These are phyloP conservation scores for Musa troglodytarum DNA, from an alignment of 176 grass and related monocot species.

Conservation along the genomic window DNA sequence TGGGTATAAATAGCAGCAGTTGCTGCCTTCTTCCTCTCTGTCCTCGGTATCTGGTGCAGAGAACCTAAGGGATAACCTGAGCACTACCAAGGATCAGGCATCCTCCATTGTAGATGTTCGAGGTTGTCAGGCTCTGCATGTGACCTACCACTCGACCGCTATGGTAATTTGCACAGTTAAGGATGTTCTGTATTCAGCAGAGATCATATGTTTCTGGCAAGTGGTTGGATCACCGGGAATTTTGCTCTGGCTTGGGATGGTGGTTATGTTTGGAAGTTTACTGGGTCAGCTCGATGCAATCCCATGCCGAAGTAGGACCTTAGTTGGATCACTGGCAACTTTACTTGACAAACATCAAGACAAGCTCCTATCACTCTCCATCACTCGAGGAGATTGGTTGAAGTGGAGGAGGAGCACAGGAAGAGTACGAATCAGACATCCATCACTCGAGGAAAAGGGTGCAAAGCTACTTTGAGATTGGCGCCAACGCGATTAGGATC, in stretches of 20 bases:
- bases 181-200: not conserved
- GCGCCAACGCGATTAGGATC: no score
- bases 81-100: not conserved
- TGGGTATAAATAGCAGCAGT: no score
- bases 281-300: not conserved
- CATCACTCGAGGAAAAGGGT: no score
- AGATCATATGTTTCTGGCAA: not conserved
- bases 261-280: constrained; percentile 1
- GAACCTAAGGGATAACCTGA: not conserved
- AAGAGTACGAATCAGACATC: no score
- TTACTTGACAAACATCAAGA: no score
- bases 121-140: not conserved
- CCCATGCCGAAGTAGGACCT: no score
- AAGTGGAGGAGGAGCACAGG: no score
- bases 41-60: not conserved
- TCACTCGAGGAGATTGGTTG: no score
- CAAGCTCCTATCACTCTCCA: no score
- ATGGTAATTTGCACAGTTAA: not conserved
- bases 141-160: not conserved
- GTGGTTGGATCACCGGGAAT: not conserved
- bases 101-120: not conserved
- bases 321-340: no score
- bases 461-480: no score
- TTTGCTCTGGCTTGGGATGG: not conserved
- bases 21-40: no score